Conservation (phyloP, 1,284 basidiomycete genomes). For the Apiotrichum mycotoxinovorans region DNA sequence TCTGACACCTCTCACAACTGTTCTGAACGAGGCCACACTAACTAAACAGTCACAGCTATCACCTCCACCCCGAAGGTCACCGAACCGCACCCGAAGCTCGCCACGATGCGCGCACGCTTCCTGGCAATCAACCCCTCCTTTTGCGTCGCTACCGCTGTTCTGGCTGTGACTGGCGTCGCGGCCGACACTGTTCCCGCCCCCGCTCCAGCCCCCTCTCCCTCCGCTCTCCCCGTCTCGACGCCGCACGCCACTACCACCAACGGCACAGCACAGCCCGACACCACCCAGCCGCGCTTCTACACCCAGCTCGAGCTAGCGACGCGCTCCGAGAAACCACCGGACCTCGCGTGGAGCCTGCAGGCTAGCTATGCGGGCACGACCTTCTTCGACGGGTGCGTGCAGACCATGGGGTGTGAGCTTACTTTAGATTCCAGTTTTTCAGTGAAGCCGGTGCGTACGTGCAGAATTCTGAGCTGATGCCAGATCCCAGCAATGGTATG, state of each 20-base stretch:
- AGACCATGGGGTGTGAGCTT: neutral
- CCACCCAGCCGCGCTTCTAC: neutral
- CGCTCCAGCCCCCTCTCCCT: too few relatives aligned
- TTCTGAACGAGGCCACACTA: too few relatives aligned
- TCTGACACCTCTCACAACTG: too few relatives aligned
- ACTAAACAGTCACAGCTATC: too few relatives aligned
- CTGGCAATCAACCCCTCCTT: too few relatives aligned
- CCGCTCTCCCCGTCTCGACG: too few relatives aligned
- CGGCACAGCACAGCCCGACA: neutral
- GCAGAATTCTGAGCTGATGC: constrained; percentile 9
- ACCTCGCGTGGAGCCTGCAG: constrained; percentile 27
- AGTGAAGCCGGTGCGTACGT: constrained; percentile 24
- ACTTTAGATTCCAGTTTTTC: constrained; percentile 37
- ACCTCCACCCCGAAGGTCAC: neutral
- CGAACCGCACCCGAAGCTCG: neutral
- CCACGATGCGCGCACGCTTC: neutral
- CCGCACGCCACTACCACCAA: neutral
- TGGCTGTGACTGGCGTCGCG: too few relatives aligned
- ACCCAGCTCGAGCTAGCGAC: too few relatives aligned
- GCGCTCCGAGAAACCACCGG: too few relatives aligned
- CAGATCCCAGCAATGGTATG: constrained; percentile 40
- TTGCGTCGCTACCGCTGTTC: too few relatives aligned
- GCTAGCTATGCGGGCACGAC: constrained; percentile 38
- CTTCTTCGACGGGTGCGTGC: constrained; percentile 46
- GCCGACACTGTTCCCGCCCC: too few relatives aligned